Base-by-base conservation (phyloP, 257 asterid species). In the Solanum ossicruentum region DNA sequence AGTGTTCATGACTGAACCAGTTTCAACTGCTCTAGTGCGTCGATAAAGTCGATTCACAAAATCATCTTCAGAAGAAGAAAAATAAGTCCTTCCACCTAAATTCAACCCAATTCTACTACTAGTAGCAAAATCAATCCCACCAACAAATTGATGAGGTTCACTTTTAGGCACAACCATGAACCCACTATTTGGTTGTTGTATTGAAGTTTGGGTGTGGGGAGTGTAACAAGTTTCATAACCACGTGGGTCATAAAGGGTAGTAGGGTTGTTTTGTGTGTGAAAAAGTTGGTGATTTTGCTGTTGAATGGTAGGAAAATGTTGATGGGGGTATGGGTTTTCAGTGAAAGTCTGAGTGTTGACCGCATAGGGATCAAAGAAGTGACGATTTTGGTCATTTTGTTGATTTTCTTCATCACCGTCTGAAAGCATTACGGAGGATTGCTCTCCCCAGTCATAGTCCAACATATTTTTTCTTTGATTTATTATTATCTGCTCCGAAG, bases 1-100 rank as follows among this genome's bases (percentile, higher is more conserved):
- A 5, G 95, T 84, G 89, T 94, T 94, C 0, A 60, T 60, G 10
- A 89, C 88, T 32, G 95, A 90, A 20, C 97, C 96, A 85, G 96
- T 91, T 13, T 94, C 91, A 13, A 93, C 89, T 26, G 88, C 86
- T 88, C 98, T 91, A 49, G 98, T 90, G 82, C 98, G 98, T 88
- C 98, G 97, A 87, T 97, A 97, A 82, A 97, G 98, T 84, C 98
- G 98, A 96, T 94, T 97, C 89, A 97, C 98, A 85, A 97, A 95
- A 82, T 97, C 98, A 58, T 97, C 97, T 85, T 97, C 99, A 2
- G 98, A 86, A 0, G 99, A 96, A 1, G 99, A 94, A 82, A 95
- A 97, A 88, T 95, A 97, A 32, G 98, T 97, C 81, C 99, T 49
- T 0, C 97, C 99, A 2, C 99, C 99, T 86, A 97, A 90, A 89